Percentiles rank a stretch among this genome's conserved stretches.
Conservation (phyloP, 1,284 basidiomycete species). For the Jaminaea rosea region DNA sequence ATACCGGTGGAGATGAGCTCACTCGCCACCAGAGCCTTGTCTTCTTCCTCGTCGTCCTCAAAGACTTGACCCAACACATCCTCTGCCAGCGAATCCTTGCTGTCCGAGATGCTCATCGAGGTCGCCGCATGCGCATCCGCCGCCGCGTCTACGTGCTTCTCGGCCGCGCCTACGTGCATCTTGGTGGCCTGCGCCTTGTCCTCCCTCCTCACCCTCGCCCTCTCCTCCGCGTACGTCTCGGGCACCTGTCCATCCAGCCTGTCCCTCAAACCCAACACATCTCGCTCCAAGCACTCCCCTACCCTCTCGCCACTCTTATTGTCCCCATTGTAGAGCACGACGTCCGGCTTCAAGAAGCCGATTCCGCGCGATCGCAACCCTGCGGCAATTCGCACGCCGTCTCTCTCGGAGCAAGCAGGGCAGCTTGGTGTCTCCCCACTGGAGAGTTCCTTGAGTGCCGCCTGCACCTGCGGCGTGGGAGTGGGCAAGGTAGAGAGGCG, state of each 20-base stretch:
- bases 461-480: constrained; percentile 15
- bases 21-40: background rate
- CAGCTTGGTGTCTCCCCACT: constrained; percentile 64
- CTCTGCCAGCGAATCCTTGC: background rate
- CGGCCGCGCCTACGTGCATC: constrained; percentile 13
- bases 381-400: constrained; percentile 61
- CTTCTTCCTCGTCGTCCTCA: constrained; percentile 5
- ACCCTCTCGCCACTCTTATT: constrained; percentile 72
- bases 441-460: constrained; percentile 28
- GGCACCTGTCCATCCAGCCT: constrained; percentile 40
- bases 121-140: too few species aligned
- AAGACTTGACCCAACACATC: constrained; percentile 5
- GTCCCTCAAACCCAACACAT: constrained; percentile 41
- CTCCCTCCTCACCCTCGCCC: constrained; percentile 12
- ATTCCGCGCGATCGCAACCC: constrained; percentile 74
- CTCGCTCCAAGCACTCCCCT: constrained; percentile 42
- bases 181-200: constrained; percentile 6
- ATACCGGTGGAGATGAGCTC: too few species aligned
- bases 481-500: constrained; percentile 37
- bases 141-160: background rate
- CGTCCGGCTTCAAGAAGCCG: constrained; percentile 71
- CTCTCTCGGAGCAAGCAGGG: constrained; percentile 64
- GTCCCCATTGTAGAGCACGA: constrained; percentile 88
- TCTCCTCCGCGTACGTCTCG: constrained; percentile 31
- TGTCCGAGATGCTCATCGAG: background rate